Evolutionary conservation across 2,329 filamentous ascomycete genomes (phyloP), one percentile per base, ranked within the genome.

Genomic region (Hawksworthiomyces lignivorus): DNA sequence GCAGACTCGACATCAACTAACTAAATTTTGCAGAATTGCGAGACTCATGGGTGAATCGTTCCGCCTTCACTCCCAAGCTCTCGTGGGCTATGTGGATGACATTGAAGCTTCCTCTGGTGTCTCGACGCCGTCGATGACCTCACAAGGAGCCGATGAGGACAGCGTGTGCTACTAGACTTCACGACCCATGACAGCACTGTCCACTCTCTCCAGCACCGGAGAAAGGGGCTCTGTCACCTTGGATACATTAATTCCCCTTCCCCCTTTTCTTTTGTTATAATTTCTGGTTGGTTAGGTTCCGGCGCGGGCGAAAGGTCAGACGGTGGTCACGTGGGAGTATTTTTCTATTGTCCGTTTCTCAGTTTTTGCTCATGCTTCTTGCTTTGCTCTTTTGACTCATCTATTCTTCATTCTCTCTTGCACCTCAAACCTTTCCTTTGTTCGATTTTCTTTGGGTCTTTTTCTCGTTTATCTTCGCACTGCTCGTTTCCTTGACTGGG

Each of bases 41-140:
- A 88, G 94, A 60, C 79, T 97, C 38, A 95, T 97, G 85, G 92
- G 92, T 56, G 92, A 97, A 66, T 89, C 92, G 39, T 97, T 98
- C 76, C 92, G 94, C 60, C 80, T 96, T 45, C 90, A 97, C 66
- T 86, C 89, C 28, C 89, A 97, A 68, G 89, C 92, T 51, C 80
- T 98, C 26, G 80, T 90, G 52, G 89, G 90, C 62, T 97, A 95
- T 58, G 88, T 96, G 60, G 90, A 96, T 61, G 84, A 89, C 54
- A 70, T 77, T 53, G 78, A 82, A 62, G 77, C 71, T 53, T 81
- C 78, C 52, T 80, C 77, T n/a, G 79, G 77, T 53, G 77, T 78
- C 38, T 82, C 80, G 36, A 82, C 79, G 44, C 80, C 80, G 42
- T 83, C 80, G 48, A 84, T 84, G 77, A 82, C 73, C 42, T 84